Conservation (phyloP, 2,329 filamentous ascomycete species). For the Aspergillus novoparasiticus region DNA sequence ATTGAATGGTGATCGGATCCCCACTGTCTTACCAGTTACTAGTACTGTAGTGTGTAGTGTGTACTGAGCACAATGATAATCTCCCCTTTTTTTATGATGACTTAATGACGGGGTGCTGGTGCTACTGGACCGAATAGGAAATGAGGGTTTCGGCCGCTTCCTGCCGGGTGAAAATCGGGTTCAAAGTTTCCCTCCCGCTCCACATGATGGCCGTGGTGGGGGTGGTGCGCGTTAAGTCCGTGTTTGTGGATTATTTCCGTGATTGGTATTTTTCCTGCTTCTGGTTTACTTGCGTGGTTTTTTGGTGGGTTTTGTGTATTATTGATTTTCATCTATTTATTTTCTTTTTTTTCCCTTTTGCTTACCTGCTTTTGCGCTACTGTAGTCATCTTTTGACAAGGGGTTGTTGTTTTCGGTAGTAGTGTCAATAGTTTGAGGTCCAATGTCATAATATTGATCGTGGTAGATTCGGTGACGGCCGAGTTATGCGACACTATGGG, state of each 20-base stretch:
- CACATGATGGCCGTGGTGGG: background rate
- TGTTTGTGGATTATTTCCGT: background rate
- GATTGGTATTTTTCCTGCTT: background rate
- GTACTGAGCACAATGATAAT: too few species aligned
- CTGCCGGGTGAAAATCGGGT: constrained; percentile 5
- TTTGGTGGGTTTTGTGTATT: too few species aligned
- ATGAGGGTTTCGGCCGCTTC: constrained; percentile 2
- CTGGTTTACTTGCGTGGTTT: too few species aligned
- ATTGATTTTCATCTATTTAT: too few species aligned
- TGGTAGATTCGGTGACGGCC: background rate
- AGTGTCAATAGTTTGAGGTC: background rate
- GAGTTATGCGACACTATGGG: background rate
- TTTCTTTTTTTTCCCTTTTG: background rate
- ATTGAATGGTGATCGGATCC: too few species aligned
- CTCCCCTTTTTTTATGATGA: background rate
- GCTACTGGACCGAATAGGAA: background rate
- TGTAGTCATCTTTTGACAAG: background rate
- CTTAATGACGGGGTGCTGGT: background rate
- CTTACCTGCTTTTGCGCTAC: background rate
- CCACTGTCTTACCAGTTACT: too few species aligned
- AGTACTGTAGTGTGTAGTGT: too few species aligned
- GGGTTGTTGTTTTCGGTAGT: background rate
- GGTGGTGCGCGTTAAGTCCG: background rate
- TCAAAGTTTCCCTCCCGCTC: background rate
- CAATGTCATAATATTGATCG: background rate